Evolutionary conservation across 768 basidiomycete species (phyloP).

Genomic region (Termitomyces sp.): DNA sequence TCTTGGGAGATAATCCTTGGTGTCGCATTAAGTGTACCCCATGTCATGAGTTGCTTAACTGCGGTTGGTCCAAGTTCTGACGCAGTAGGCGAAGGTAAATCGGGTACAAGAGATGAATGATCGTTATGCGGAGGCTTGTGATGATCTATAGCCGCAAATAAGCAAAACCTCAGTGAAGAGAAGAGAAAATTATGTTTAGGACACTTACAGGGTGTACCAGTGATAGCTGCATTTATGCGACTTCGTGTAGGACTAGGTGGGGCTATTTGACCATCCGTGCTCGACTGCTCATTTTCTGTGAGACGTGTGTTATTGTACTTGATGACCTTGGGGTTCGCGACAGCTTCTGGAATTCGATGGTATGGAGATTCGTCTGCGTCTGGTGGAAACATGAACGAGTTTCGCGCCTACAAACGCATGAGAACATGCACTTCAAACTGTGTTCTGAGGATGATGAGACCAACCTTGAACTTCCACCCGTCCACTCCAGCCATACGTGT

Average conservation of each 20-base stretch:
- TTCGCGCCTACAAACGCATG: slow-evolving; percentile 62
- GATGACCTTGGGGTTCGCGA: slow-evolving; percentile 54
- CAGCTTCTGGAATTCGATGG: slow-evolving; percentile 33
- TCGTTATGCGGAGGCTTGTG: slow-evolving; percentile 49
- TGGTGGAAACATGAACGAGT: slow-evolving; percentile 92
- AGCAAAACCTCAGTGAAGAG: slow-evolving; percentile 2
- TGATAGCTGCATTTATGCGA: slow-evolving; percentile 87
- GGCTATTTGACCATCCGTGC: slow-evolving; percentile 39
- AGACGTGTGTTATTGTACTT: slow-evolving; percentile 80
- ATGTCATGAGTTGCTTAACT: slow-evolving; percentile 93
- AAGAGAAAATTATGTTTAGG: neutral
- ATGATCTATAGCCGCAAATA: slow-evolving; percentile 42
- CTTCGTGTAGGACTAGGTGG: slow-evolving; percentile 91
- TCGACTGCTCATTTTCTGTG: slow-evolving; percentile 58
- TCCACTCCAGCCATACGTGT: slow-evolving; percentile 68
- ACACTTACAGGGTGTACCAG: slow-evolving; percentile 81
- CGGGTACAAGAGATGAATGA: slow-evolving; percentile 75
- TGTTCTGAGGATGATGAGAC: neutral
- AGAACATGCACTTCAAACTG: neutral
- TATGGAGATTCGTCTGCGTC: slow-evolving; percentile 87
- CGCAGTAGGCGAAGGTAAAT: slow-evolving; percentile 84
- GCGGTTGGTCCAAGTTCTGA: slow-evolving; percentile 75
- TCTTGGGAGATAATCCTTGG: slow-evolving; percentile 79
- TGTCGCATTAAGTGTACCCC: slow-evolving; percentile 91
- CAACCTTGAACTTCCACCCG: slow-evolving; percentile 79